Evolutionary conservation across 495 filamentous ascomycete species (phyloP).

Genomic region (Neurospora sp.): DNA sequence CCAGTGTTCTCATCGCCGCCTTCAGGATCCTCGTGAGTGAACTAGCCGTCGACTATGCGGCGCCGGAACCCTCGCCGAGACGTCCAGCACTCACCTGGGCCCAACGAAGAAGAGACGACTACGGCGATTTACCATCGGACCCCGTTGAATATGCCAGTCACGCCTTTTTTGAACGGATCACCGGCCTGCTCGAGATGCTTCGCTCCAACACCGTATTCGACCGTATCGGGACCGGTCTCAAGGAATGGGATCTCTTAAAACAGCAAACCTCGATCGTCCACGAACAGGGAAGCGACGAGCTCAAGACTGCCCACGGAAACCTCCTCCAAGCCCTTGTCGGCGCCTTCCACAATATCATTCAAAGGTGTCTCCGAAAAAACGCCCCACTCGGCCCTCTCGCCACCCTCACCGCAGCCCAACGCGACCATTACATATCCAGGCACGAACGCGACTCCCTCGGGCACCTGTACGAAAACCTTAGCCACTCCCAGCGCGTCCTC

Average conservation of each 20-base stretch:
- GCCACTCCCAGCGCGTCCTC: slow-evolving; percentile 16
- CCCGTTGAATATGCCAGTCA: slow-evolving; percentile 20
- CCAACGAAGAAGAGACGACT: slow-evolving; percentile 18
- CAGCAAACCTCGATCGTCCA: not conserved
- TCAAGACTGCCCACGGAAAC: slow-evolving; percentile 31
- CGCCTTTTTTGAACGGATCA: slow-evolving; percentile 17
- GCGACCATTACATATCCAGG: slow-evolving; percentile 21
- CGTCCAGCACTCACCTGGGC: slow-evolving; percentile 9
- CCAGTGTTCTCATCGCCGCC: slow-evolving; percentile 23
- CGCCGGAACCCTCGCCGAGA: slow-evolving; percentile 10
- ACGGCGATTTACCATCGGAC: slow-evolving; percentile 23
- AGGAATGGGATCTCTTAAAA: slow-evolving; percentile 8
- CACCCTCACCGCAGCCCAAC: slow-evolving; percentile 10
- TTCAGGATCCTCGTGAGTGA: slow-evolving; percentile 38
- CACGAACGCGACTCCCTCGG: not conserved
- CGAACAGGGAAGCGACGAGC: slow-evolving; percentile 13
- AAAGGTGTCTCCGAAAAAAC: slow-evolving; percentile 1
- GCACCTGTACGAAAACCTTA: slow-evolving; percentile 12
- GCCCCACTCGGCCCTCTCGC: not conserved
- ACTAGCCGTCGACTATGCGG: slow-evolving; percentile 56
- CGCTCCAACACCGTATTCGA: slow-evolving; percentile 11
- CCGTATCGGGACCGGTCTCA: not conserved
- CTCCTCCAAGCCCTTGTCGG: slow-evolving; percentile 10
- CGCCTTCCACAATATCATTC: slow-evolving; percentile 6
- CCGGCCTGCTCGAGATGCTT: slow-evolving; percentile 4